These are phyloP conservation scores for Calonectria pteridis DNA, from an alignment of 2,329 filamentous ascomycete genomes.

Conservation along the genomic window DNA sequence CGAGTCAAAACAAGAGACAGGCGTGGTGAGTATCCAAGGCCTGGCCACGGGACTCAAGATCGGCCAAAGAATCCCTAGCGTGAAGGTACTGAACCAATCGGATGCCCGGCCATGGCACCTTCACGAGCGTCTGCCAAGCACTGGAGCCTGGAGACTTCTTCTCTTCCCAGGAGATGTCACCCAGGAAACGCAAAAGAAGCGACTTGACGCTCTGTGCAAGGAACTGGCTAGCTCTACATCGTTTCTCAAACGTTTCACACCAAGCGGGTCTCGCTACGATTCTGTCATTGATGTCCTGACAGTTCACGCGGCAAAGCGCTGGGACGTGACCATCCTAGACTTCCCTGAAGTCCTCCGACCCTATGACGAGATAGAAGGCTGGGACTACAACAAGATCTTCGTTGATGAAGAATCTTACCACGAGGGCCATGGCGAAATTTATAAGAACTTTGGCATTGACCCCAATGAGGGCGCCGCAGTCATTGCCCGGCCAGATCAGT, in stretches of 20 bases:
- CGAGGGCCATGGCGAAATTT: conserved; percentile 63
- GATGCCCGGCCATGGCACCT: conserved; percentile 69
- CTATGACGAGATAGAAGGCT: conserved; percentile 58
- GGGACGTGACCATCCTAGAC: conserved; percentile 62
- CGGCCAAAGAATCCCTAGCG: conserved; percentile 71
- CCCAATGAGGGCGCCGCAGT: conserved; percentile 67
- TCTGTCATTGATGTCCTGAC: conserved; percentile 70
- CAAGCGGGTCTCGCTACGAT: conserved; percentile 18
- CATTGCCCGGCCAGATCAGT: conserved; percentile 75
- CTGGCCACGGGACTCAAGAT: conserved; percentile 29
- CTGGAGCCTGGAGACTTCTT: conserved; percentile 70
- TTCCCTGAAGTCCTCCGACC: conserved; percentile 60
- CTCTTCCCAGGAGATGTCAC: conserved; percentile 73
- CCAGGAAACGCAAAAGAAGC: conserved; percentile 49
- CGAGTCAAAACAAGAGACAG: background rate
- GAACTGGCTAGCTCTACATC: conserved; percentile 53
- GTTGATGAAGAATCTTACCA: conserved; percentile 67
- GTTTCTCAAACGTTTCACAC: conserved; percentile 29
- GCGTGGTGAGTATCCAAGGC: background rate
- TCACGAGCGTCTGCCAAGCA: conserved; percentile 65
- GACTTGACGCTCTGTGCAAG: conserved; percentile 15
- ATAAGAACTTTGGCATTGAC: conserved; percentile 71
- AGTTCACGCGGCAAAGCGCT: conserved; percentile 67
- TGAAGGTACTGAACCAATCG: conserved; percentile 70
- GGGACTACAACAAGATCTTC: conserved; percentile 70